Base-by-base conservation (phyloP, 257 asterid species). In the Lavandula angustifolia region DNA sequence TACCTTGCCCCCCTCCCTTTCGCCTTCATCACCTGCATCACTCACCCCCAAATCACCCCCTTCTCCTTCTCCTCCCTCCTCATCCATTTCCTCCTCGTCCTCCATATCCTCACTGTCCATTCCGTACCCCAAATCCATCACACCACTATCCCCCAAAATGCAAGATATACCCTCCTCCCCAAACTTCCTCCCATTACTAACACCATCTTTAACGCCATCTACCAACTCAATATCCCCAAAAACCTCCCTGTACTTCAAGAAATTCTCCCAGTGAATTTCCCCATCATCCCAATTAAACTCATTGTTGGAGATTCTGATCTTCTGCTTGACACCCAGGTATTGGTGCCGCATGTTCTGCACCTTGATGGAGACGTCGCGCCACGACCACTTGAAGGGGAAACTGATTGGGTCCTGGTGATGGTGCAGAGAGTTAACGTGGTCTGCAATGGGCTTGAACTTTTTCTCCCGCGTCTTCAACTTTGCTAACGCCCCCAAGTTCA, bases 311-410 rank as follows among this genome's bases (percentile, higher is more conserved):
- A 74, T 69, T 68, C 95, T 69, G 76, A 92, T 92, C 82, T 92
- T 92, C 75, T 89, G 97, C 81, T 92, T 89, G 44, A 92, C 99
- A 7, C 97, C 96, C 64, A 92, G 73, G 50, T 92, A 92, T 83
- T 90, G 97, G 70, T 92, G 99, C 54, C 97, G 92, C 99, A 92
- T 92, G 79, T 92, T 92, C 75, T 92, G 97, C 9, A 92, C 95
- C 64, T 89, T 89, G 73, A 89, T 87, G 9, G 97, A 89, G 13
- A 92, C 95, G 49, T 92, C 99, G 54, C 97, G 97, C 99, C 99
- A 92, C 7, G 95, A 78, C 99, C 99, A 92, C 68, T 80, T 89
- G 80, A 89, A 92, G 52, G 96, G 97, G 83, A 79, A 92, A 63
- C 80, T 75, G 66, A 82, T 47, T 3, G 99, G 92, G 78, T 92